Conservation (phyloP, 768 basidiomycete genomes). For the Naganishia randhawae region DNA sequence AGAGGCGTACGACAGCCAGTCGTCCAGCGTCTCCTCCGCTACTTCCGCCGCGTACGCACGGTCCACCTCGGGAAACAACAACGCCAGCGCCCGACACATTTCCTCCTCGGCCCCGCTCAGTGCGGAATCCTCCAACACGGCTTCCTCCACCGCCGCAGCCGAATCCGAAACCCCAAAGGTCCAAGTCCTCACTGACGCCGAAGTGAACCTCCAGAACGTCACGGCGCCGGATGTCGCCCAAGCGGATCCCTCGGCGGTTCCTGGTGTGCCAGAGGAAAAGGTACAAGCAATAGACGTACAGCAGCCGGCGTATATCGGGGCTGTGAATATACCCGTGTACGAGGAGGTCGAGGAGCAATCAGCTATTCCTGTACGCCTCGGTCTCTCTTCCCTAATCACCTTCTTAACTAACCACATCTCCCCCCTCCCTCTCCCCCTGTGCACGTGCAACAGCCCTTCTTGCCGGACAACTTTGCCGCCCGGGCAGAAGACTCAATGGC, state of each 20-base stretch:
- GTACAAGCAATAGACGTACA: constrained; percentile 15
- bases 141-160: not conserved
- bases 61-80: constrained; percentile 35
- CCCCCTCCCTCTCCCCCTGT: no score
- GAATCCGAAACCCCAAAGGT: constrained; percentile 41
- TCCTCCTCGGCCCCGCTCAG: constrained; percentile 19
- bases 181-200: constrained; percentile 15
- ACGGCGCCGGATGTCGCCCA: constrained; percentile 20
- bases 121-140: constrained; percentile 7
- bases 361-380: constrained; percentile 25
- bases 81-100: constrained; percentile 36
- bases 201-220: constrained; percentile 21
- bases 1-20: constrained; percentile 52
- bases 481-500: constrained; percentile 44
- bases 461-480: constrained; percentile 62
- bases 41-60: constrained; percentile 1
- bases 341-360: constrained; percentile 39
- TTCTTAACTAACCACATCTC: no score
- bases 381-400: not conserved
- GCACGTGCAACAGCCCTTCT: constrained; percentile 56
- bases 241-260: constrained; percentile 31
- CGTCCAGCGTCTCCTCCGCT: constrained; percentile 1
- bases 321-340: constrained; percentile 38
- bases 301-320: constrained; percentile 25
- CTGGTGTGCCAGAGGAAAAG: constrained; percentile 44